Evolutionary conservation across 495 filamentous ascomycete genomes (phyloP), one percentile per base, ranked within the genome.

Genomic region (Lentithecium fluviatile): DNA sequence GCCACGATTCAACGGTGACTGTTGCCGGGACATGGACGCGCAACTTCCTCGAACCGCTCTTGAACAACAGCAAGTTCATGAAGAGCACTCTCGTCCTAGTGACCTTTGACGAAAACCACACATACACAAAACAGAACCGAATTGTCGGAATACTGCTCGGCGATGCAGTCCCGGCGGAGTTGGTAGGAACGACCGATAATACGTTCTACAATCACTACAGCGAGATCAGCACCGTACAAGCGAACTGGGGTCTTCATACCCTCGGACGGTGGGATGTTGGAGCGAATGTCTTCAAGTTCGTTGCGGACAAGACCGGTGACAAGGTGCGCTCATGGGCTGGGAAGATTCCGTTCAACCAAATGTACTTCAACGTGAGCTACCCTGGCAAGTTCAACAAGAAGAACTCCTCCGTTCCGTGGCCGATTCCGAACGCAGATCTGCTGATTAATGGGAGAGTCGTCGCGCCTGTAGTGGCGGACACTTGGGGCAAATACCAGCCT

Each of bases 91-190:
- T 78, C 0, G 64, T 80, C 52, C 69, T 80, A 2, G 51, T 80
- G 43, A 80, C 74, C 20, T 77, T 77, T 40, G 74, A 77, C 45
- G 74, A 77, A 55, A 75, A 74, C 50, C 62, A 75, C 40, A 74
- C 71, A 50, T 75, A 75, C 52, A 61, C 46, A 8, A 54, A 54
- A 21, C 67, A 67, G 26, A 75, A 75, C 65, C 73, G 65, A 71
- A 78, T 73, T 40, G 62, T 70, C 32, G 64, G 65, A 45, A 67
- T 73, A 45, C 66, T 72, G 7, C 67, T 73, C 38, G 71, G 71
- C 13, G 71, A 68, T 38, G 69, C 68, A 0, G 54, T 73, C 34
- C 65, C 60, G 15, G 29, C 56, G n/a, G 37, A 50, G 15, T 45
- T 67, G 6, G 64, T 67, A 17, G 71, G 71, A 34, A 71, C 69